Percentiles rank a stretch among this genome's conserved stretches.
Conservation (phyloP, 345 rosid genomes). For the Angophora floribunda region DNA sequence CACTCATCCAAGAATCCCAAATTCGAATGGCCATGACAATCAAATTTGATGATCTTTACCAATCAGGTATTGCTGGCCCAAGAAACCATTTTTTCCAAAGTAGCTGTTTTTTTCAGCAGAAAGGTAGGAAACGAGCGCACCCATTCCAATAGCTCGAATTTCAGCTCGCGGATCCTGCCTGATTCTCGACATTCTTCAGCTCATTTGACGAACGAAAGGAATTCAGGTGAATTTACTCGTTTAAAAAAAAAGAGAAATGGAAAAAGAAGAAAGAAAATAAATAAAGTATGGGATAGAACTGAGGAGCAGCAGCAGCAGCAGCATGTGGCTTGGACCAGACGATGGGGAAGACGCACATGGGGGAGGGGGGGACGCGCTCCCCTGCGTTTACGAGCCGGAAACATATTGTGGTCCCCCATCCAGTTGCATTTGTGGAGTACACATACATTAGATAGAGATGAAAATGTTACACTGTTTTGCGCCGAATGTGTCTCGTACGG, state of each 20-base stretch:
- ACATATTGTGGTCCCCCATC: neutral
- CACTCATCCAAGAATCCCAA: neutral
- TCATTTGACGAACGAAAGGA: neutral
- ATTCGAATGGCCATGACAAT: neutral
- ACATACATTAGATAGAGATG: neutral
- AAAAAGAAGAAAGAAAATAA: neutral
- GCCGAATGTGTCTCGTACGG: neutral
- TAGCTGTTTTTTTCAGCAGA: neutral
- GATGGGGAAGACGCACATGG: neutral
- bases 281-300: neutral
- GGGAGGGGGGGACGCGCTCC: neutral
- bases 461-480: neutral
- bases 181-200: neutral
- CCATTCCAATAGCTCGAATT: neutral
- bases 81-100: neutral
- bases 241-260: neutral
- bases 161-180: neutral
- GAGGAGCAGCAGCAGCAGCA: neutral
- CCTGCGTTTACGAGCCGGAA: neutral
- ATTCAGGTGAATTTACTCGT: neutral
- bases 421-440: neutral
- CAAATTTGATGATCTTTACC: neutral
- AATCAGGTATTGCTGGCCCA: neutral
- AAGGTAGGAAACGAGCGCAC: neutral
- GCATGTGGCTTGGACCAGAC: neutral